A percentile compares a stretch with the other conserved stretches of the same genome.
phyloP scores from a whole-genome alignment of 176 grass and related monocot genomes.

The Pontederia crassipes region DNA sequence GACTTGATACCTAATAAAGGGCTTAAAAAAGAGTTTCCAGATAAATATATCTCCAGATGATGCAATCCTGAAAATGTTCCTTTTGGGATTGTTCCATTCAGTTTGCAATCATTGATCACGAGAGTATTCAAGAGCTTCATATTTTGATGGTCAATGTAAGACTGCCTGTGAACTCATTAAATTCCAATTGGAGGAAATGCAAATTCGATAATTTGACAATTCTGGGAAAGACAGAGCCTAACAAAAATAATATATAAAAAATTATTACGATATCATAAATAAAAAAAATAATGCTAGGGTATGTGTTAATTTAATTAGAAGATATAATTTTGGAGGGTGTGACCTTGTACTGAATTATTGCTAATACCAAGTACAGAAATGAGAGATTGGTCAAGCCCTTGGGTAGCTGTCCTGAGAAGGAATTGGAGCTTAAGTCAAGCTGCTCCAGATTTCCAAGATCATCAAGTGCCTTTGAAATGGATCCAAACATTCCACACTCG shows the following conservation, averaged over 20 bases:
- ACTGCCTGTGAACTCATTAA: slow-evolving; percentile 44
- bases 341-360: slow-evolving; percentile 42
- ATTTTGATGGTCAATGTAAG: slow-evolving; percentile 66
- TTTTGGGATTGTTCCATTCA: slow-evolving; percentile 50
- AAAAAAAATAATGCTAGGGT: too few species aligned
- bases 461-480: slow-evolving; percentile 40
- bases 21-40: slow-evolving; percentile 50
- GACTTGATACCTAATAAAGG: slow-evolving; percentile 42
- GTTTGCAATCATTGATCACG: slow-evolving; percentile 42
- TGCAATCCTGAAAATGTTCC: slow-evolving; percentile 40
- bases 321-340: too few species aligned
- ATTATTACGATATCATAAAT: slow-evolving; percentile 67
- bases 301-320: too few species aligned
- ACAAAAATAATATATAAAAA: slow-evolving; percentile 43
- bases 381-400: slow-evolving; percentile 43
- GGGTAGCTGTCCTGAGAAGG: slow-evolving; percentile 51
- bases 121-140: slow-evolving; percentile 50
- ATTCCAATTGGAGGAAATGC: slow-evolving; percentile 41
- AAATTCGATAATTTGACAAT: slow-evolving; percentile 45
- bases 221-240: slow-evolving; percentile 53
- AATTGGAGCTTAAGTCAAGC: slow-evolving; percentile 48
- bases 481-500: slow-evolving; percentile 53
- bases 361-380: slow-evolving; percentile 58
- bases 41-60: slow-evolving; percentile 53
- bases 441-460: slow-evolving; percentile 37